Conservation (phyloP, 331 rosid genomes). For the Spiraea crenata region DNA sequence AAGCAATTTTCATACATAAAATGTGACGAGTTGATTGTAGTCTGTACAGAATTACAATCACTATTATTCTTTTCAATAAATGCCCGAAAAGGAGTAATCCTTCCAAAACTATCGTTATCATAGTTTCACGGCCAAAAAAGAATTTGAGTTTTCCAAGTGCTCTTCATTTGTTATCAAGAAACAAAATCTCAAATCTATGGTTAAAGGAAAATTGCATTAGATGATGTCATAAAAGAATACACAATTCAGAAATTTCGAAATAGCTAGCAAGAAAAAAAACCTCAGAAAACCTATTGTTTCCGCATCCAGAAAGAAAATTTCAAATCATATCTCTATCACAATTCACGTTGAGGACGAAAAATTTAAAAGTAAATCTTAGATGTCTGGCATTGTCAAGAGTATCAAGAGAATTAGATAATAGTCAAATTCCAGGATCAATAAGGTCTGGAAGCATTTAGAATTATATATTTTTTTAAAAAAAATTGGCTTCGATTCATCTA, state of each 20-base stretch:
- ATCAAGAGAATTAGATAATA: neutral
- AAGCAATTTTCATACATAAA: conserved; percentile 10
- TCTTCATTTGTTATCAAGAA: no score
- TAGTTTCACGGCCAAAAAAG: conserved; percentile 5
- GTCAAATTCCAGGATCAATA: neutral
- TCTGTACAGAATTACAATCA: conserved; percentile 25
- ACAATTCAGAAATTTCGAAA: neutral
- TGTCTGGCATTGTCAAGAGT: neutral
- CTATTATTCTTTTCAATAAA: conserved; percentile 28
- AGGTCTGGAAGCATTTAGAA: neutral
- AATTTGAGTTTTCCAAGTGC: neutral
- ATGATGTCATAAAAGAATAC: no score
- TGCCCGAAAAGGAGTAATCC: conserved; percentile 38
- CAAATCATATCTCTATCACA: neutral
- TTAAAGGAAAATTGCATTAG: no score
- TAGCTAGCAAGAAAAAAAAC: no score
- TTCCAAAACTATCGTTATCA: conserved; percentile 19
- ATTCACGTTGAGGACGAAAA: neutral
- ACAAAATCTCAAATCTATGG: no score
- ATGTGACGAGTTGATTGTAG: conserved; percentile 25
- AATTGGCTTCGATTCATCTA: neutral
- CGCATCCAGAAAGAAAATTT: no score
- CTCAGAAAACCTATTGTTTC: no score
- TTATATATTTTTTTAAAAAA: neutral
- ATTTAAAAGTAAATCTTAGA: neutral